Conservation (phyloP, 306 rosid genomes). For the Fragaria iinumae region DNA sequence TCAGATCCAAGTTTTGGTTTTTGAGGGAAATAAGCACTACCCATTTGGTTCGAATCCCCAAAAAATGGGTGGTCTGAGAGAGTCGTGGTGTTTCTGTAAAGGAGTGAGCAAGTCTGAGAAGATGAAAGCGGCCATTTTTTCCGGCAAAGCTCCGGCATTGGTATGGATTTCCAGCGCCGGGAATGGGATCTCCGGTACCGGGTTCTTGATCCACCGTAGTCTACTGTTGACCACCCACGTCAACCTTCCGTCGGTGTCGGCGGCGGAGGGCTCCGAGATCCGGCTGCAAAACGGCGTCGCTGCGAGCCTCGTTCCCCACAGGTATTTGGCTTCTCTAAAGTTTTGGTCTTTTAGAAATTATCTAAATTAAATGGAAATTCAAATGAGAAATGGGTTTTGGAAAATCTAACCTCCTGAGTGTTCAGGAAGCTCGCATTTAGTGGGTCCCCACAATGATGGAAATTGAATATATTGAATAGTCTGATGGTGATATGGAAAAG, state of each 20-base stretch:
- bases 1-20: slow-evolving; percentile 40
- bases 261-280: slow-evolving; percentile 82
- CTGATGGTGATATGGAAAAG: slow-evolving; percentile 3
- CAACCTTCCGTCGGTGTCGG: slow-evolving; percentile 66
- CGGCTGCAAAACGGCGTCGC: slow-evolving; percentile 70
- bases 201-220: slow-evolving; percentile 82
- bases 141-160: slow-evolving; percentile 67
- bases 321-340: slow-evolving; percentile 27
- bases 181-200: slow-evolving; percentile 51
- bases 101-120: slow-evolving; percentile 87
- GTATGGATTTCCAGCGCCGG: slow-evolving; percentile 48
- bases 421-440: not conserved
- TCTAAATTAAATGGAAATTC: not conserved
- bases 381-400: not conserved
- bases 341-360: not conserved
- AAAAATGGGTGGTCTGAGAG: slow-evolving; percentile 73
- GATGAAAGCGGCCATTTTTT: slow-evolving; percentile 71
- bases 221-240: slow-evolving; percentile 85
- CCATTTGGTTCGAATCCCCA: slow-evolving; percentile 1
- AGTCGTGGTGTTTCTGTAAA: slow-evolving; percentile 96
- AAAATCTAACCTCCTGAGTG: not conserved
- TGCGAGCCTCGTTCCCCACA: slow-evolving; percentile 65
- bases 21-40: not conserved
- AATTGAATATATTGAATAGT: not conserved
- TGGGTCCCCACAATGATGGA: slow-evolving; percentile 12